Evolutionary conservation across 352 stramenopile genomes (phyloP), one percentile per base, ranked within the genome.

Genomic region (Hyaloperonospora brassicae): DNA sequence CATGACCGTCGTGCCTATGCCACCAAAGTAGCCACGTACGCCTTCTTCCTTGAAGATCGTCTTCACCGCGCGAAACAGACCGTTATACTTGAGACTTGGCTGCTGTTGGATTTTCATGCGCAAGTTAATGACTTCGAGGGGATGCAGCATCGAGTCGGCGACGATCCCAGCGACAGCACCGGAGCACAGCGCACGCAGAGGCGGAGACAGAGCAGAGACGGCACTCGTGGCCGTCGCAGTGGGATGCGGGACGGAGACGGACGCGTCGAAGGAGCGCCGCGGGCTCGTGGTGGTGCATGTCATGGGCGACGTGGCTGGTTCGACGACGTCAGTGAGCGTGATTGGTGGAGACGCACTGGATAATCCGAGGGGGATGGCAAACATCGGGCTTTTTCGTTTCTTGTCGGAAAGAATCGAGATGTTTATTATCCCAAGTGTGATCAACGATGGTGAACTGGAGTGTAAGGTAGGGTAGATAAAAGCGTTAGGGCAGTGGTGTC

Each of bases 71-170:
- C 74, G 70, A n/a, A 82, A 22, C 35, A 90, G 76, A 39, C 71
- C 74, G 34, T 68, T 69, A 63, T 90, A 90, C 55, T 86, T 80
- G 57, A 67, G 50, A 11, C 60, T 74, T 13, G 64, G 62, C 41
- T 50, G 54, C 23, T 68, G 66, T 62, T 89, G 81, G 41, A 93
- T 77, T 57, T 93, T 93, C 70, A 89, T 88, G 40, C 82, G 82
- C 40, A 90, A 54, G 60, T 89, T 93, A 53, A 93, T 80, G 17
- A 85, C 84, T 52, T 93, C 82, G 40, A 93, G 62, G 24, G 82
- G 82, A 40, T 90, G 79, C 48, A 89, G 61, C 57, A 89, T 68
- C 36, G 76, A 86, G 58, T 93, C 82, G 12, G 82, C 76, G 27
- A 89, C 76, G 35, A 89, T 66, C 25, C 82, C 82, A 0, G 82